Evolutionary conservation across 2,329 filamentous ascomycete genomes (phyloP).

Genomic region (Pseudogymnoascus sp.): DNA sequence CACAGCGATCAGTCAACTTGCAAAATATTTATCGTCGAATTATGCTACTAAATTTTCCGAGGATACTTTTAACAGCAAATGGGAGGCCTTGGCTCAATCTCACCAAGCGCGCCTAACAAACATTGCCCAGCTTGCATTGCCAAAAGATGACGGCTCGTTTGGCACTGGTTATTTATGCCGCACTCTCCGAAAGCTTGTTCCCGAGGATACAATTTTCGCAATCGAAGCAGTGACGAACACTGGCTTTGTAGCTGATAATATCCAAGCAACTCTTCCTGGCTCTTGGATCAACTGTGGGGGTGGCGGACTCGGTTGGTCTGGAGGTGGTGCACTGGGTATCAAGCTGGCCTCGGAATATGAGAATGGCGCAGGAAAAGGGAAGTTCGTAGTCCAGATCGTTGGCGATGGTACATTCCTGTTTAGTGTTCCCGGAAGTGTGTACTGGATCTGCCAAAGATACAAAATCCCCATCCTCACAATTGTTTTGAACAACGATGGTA

Average conservation of each 20-base stretch:
- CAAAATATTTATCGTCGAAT: conserved; percentile 45
- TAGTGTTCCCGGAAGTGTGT: conserved; percentile 55
- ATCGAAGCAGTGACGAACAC: conserved; percentile 73
- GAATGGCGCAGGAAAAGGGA: conserved; percentile 42
- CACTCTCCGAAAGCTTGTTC: conserved; percentile 45
- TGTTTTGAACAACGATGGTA: conserved; percentile 58
- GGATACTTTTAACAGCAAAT: conserved; percentile 35
- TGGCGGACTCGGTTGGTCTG: conserved; percentile 73
- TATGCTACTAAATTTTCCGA: conserved; percentile 36
- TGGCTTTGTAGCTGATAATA: conserved; percentile 58
- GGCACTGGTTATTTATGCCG: conserved; percentile 43
- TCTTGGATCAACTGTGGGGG: conserved; percentile 77
- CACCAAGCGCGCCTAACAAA: conserved; percentile 51
- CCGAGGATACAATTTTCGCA: conserved; percentile 62
- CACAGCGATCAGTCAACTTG: conserved; percentile 61
- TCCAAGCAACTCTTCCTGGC: conserved; percentile 59
- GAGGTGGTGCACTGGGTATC: conserved; percentile 66
- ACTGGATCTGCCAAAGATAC: conserved; percentile 61
- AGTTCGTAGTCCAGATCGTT: conserved; percentile 56
- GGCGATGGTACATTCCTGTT: conserved; percentile 63
- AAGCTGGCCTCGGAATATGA: conserved; percentile 57
- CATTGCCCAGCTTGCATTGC: conserved; percentile 48
- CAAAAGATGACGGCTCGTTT: conserved; percentile 54
- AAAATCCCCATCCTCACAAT: conserved; percentile 59
- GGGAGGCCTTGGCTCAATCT: conserved; percentile 46